Evolutionary conservation across 257 asterid genomes (phyloP).

Genomic region (Solanum ossicruentum): DNA sequence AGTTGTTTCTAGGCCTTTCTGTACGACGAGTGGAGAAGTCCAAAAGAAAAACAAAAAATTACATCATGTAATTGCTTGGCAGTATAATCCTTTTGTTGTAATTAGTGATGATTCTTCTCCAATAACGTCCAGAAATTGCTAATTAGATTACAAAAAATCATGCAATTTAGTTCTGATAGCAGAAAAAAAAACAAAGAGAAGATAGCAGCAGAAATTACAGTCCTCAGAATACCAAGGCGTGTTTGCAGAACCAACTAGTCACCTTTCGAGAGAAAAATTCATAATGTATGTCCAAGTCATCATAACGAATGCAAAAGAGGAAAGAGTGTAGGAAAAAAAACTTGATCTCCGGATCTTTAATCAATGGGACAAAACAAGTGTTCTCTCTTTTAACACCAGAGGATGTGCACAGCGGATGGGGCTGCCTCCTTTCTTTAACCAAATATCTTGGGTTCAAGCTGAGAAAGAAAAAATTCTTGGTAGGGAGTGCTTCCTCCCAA

Average conservation of each 20-base stretch:
- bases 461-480: no score
- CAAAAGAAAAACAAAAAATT: neutral
- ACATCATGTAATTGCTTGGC: neutral
- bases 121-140: neutral
- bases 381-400: no score
- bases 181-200: no score
- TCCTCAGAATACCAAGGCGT: neutral
- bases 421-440: no score
- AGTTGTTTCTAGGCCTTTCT: neutral
- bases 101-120: neutral
- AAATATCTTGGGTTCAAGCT: no score
- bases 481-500: no score
- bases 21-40: neutral
- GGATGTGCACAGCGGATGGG: no score
- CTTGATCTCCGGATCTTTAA: neutral
- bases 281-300: no score
- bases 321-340: neutral
- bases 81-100: neutral
- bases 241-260: neutral
- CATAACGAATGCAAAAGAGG: neutral
- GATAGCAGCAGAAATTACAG: neutral
- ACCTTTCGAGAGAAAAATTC: neutral
- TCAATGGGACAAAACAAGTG: neutral
- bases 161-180: neutral
- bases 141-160: neutral